Base-by-base conservation (phyloP, 2,329 filamentous ascomycete species). In the Simplicillium sp. region DNA sequence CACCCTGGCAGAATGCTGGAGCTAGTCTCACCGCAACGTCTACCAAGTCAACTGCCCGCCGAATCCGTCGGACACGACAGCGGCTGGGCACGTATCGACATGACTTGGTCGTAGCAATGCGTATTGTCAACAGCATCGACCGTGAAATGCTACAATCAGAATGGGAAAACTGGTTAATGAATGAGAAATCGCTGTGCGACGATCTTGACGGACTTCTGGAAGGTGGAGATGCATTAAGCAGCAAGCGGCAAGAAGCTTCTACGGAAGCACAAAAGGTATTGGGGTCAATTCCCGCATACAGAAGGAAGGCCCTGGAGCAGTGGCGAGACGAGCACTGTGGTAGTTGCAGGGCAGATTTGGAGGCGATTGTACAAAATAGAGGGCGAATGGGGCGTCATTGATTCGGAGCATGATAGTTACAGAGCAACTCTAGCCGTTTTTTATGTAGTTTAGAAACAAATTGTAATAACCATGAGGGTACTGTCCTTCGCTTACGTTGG, bases 151-250 rank as follows among this genome's bases (percentile, higher is more conserved):
- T 97, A 40, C 76, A 80, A 53, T 83, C 84, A 1, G 90, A 96
- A 60, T 98, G 88, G 82, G 89, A 95, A 65, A 85, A 86, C 48
- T 98, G 90, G 89, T 72, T 97, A 25, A 62, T 75, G 3, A 82
- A 86, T 49, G 92, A 98, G 64, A 82, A 80, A 48, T 62, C 70
- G 29, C 76, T 85, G 37, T 98, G 92, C 59, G 77, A 77, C 42
- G 75, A 83, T 54, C 66, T 77, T 6, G 64, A 67, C 18, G 55
- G 54, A 28, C 60, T 72, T 52, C 57, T 83, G 15, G 43, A 53
- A 9, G 39, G 47, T 3, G 55, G 56, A 34, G 47, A 54, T 4
- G 31, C 31, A n/a, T 5, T 33, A 13, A 7, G 13, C 12, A 6
- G 4, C 6, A 33, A 33, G 31, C 6, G 31, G 12, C 31, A 42